These are phyloP conservation scores for Leucogyrophana mollusca DNA, from an alignment of 768 basidiomycete genomes.

Conservation along the genomic window DNA sequence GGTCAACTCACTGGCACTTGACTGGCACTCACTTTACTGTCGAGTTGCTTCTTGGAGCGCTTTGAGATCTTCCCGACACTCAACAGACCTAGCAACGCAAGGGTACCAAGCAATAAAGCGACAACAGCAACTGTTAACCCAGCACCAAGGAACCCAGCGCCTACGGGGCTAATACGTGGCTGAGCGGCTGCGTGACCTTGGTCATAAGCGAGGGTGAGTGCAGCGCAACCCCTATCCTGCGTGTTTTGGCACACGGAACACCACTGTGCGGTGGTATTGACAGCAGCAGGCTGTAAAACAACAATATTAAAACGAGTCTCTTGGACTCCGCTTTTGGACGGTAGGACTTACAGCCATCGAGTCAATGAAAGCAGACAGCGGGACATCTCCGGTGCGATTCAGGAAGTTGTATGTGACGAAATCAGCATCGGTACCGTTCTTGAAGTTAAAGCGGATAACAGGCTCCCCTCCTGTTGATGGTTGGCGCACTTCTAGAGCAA, in stretches of 20 bases:
- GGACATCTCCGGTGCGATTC: conserved; percentile 46
- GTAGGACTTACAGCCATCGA: conserved; percentile 36
- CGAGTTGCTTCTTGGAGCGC: too few species aligned
- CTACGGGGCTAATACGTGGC: conserved; percentile 47
- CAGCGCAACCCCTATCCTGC: conserved; percentile 55
- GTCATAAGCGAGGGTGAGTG: conserved; percentile 33
- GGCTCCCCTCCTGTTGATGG: conserved; percentile 43
- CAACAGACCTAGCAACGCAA: conserved; percentile 41
- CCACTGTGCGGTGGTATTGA: conserved; percentile 57
- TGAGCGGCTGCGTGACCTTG: conserved; percentile 30
- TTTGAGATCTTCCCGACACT: conserved; percentile 19
- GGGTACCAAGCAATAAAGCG: conserved; percentile 33
- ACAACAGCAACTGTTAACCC: conserved; percentile 47
- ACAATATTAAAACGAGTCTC: background rate
- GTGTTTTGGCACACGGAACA: conserved; percentile 58
- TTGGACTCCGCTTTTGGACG: too few species aligned
- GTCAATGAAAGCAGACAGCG: conserved; percentile 50
- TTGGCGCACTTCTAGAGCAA: conserved; percentile 60
- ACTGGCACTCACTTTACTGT: background rate
- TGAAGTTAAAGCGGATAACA: conserved; percentile 63
- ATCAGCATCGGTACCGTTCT: conserved; percentile 56
- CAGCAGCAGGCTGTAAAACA: conserved; percentile 40
- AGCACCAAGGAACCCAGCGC: conserved; percentile 70
- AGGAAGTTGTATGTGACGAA: conserved; percentile 53
- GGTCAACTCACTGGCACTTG: background rate